Evolutionary conservation across 1,139 yeast species (phyloP).

Genomic region (Casaregolazyma lundiana): DNA sequence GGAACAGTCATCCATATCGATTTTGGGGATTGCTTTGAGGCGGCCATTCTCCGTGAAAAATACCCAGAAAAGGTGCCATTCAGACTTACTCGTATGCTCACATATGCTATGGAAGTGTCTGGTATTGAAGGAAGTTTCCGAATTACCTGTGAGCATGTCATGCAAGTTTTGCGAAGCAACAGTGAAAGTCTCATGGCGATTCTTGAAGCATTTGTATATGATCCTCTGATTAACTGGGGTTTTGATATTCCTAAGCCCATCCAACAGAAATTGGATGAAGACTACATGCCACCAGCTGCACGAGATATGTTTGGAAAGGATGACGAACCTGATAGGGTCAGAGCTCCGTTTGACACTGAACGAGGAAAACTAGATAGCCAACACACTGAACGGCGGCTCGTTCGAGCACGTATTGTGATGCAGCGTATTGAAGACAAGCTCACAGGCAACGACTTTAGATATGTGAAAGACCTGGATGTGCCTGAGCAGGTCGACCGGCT

Average conservation of each 20-base stretch:
- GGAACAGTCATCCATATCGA: conserved; percentile 97
- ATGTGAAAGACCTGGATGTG: conserved; percentile 66
- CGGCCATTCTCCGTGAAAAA: conserved; percentile 92
- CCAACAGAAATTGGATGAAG: conserved; percentile 45
- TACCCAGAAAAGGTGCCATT: conserved; percentile 98
- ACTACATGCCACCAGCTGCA: not conserved
- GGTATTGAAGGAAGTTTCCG: conserved; percentile 98
- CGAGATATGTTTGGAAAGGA: conserved; percentile 5
- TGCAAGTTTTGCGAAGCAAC: conserved; percentile 88
- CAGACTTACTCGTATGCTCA: conserved; percentile 92
- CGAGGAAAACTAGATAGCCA: conserved; percentile 71
- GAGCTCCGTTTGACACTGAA: conserved; percentile 73
- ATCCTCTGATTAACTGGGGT: conserved; percentile 98
- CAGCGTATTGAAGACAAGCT: conserved; percentile 88
- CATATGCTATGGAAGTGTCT: conserved; percentile 98
- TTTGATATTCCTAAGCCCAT: conserved; percentile 70
- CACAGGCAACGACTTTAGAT: conserved; percentile 87
- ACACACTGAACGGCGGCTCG: conserved; percentile 76
- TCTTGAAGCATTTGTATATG: conserved; percentile 96
- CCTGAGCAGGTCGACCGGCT: conserved; percentile 89
- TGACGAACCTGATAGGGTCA: conserved; percentile 38
- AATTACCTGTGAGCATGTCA: conserved; percentile 94
- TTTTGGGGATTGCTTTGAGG: conserved; percentile 99
- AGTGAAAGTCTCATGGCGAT: conserved; percentile 97
- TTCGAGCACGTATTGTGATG: conserved; percentile 86